These are phyloP conservation scores for Fusarium globosum DNA, from an alignment of 2,329 filamentous ascomycete genomes.

Conservation along the genomic window DNA sequence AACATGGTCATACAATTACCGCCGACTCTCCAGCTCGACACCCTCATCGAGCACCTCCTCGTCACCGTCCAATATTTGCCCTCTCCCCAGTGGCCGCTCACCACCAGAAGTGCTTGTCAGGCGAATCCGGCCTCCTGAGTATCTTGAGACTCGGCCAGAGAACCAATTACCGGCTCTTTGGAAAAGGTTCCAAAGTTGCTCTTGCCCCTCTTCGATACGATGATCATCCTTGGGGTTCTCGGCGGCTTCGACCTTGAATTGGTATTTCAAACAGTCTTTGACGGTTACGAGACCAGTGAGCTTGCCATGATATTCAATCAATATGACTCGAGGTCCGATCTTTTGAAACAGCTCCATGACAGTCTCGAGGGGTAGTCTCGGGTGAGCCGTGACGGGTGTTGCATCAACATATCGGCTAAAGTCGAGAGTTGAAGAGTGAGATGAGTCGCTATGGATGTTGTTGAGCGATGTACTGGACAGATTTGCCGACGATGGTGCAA, in stretches of 20 bases:
- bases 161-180: slow-evolving; percentile 67
- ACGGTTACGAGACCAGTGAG: slow-evolving; percentile 90
- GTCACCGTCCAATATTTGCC: slow-evolving; percentile 56
- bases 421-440: slow-evolving; percentile 70
- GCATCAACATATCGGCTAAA: slow-evolving; percentile 89
- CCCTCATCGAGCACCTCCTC: slow-evolving; percentile 56
- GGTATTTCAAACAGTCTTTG: slow-evolving; percentile 96
- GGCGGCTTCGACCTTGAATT: slow-evolving; percentile 93
- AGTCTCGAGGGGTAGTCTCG: slow-evolving; percentile 90
- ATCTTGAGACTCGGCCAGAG: slow-evolving; percentile 62
- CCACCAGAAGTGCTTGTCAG: slow-evolving; percentile 57
- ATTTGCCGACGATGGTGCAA: slow-evolving; percentile 63
- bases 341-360: slow-evolving; percentile 99
- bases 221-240: slow-evolving; percentile 76
- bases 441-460: slow-evolving; percentile 29
- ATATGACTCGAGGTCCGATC: slow-evolving; percentile 91
- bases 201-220: slow-evolving; percentile 67
- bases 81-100: slow-evolving; percentile 56
- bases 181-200: slow-evolving; percentile 72
- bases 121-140: slow-evolving; percentile 67
- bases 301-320: slow-evolving; percentile 89
- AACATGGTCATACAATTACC: slow-evolving; percentile 23
- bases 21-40: slow-evolving; percentile 57
- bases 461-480: slow-evolving; percentile 50
- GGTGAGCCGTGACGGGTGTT: slow-evolving; percentile 91